These are phyloP conservation scores for Limnomonas spitsbergensis DNA, from an alignment of 139 green algal species.

Conservation along the genomic window DNA sequence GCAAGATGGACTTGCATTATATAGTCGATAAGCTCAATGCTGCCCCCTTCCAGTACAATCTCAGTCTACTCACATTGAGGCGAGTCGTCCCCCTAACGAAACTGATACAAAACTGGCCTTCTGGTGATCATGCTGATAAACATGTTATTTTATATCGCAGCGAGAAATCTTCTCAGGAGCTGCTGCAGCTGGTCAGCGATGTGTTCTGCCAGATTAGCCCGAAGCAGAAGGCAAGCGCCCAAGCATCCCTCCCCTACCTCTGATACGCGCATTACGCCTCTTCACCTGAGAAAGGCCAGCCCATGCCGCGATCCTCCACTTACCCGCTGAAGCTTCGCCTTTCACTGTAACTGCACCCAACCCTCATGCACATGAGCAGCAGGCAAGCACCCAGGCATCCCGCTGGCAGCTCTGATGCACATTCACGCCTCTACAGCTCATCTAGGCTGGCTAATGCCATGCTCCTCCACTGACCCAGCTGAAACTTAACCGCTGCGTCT, in stretches of 20 bases:
- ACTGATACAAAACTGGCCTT: too few species aligned
- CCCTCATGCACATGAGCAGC: background rate
- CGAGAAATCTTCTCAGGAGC: conserved; percentile 45
- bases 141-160: conserved; percentile 20
- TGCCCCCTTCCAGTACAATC: conserved; percentile 45
- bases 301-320: too few species aligned
- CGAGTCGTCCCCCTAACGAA: conserved; percentile 16
- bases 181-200: conserved; percentile 56
- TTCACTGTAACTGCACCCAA: background rate
- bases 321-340: too few species aligned
- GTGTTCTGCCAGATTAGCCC: conserved; percentile 51
- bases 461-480: too few species aligned
- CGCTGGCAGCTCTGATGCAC: background rate
- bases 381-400: background rate
- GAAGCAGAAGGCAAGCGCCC: conserved; percentile 45
- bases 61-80: conserved; percentile 55
- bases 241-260: background rate
- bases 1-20: conserved; percentile 44
- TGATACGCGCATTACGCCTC: background rate
- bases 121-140: too few species aligned
- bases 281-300: background rate
- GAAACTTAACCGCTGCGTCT: too few species aligned
- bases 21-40: conserved; percentile 57
- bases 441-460: too few species aligned
- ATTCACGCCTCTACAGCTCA: too few species aligned